These are phyloP conservation scores for Vachellia pachyceras DNA, from an alignment of 306 rosid genomes.

Conservation along the genomic window DNA sequence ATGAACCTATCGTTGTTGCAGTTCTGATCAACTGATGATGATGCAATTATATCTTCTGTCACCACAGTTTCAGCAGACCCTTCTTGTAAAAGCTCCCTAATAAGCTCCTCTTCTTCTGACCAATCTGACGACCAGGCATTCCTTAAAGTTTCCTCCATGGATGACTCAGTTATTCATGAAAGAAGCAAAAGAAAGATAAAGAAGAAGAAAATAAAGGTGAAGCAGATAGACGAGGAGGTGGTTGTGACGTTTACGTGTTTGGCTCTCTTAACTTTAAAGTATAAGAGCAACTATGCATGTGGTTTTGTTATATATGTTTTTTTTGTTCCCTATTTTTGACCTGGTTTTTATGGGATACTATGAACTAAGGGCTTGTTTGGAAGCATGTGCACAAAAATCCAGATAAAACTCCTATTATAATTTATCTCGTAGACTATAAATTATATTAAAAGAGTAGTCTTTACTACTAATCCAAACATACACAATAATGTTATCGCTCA, in stretches of 20 bases:
- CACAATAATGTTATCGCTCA: background rate
- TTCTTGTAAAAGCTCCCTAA: slow-evolving; percentile 73
- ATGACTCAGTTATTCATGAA: slow-evolving; percentile 34
- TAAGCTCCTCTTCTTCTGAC: slow-evolving; percentile 64
- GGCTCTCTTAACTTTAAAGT: slow-evolving; percentile 60
- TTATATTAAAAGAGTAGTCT: too few species aligned
- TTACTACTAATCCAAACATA: too few species aligned
- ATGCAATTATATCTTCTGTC: background rate
- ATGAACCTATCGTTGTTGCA: background rate
- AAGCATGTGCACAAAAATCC: too few species aligned
- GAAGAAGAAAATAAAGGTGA: slow-evolving; percentile 52
- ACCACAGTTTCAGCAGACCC: slow-evolving; percentile 49
- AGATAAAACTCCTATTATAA: too few species aligned
- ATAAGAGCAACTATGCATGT: slow-evolving; percentile 23
- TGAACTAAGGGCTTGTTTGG: too few species aligned
- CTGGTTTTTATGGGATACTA: slow-evolving; percentile 15
- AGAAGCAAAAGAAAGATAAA: background rate
- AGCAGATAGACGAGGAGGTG: slow-evolving; percentile 57
- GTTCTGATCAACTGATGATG: background rate
- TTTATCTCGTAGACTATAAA: too few species aligned
- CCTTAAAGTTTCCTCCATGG: slow-evolving; percentile 51
- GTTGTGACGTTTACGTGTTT: slow-evolving; percentile 61
- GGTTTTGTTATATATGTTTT: too few species aligned
- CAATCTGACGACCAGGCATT: slow-evolving; percentile 49
- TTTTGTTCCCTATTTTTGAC: slow-evolving; percentile 64